Conservation (phyloP, 164 flowering plant genomes). For the Buxus sempervirens region DNA sequence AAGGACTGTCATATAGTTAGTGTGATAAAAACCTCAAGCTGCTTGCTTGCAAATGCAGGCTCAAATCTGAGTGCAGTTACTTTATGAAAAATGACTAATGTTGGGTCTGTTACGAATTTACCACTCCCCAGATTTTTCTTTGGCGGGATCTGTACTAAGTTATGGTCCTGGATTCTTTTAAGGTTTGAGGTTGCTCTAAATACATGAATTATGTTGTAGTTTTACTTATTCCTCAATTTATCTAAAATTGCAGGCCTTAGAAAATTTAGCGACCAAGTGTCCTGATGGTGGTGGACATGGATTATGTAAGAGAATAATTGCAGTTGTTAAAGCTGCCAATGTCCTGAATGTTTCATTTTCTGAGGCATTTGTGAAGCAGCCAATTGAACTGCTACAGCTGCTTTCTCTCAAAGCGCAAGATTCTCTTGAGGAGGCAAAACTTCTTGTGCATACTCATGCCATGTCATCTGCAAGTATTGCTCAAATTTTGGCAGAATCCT, state of each 20-base stretch:
- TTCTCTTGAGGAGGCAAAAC: slow-evolving; percentile 88
- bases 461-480: slow-evolving; percentile 91
- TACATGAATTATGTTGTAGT: background rate
- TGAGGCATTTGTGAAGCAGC: slow-evolving; percentile 87
- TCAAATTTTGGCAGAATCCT: slow-evolving; percentile 93
- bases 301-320: slow-evolving; percentile 75
- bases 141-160: no score
- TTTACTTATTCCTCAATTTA: slow-evolving; percentile 4
- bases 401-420: slow-evolving; percentile 99
- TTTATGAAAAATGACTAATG: no score
- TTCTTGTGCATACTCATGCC: slow-evolving; percentile 74
- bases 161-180: background rate
- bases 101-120: no score
- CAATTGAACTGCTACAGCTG: slow-evolving; percentile 83
- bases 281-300: slow-evolving; percentile 80
- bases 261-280: slow-evolving; percentile 50
- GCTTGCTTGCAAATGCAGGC: no score
- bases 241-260: slow-evolving; percentile 52
- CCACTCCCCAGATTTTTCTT: no score
- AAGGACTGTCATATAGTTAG: no score
- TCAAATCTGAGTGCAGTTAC: no score
- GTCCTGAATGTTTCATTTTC: slow-evolving; percentile 73
- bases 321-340: slow-evolving; percentile 88
- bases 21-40: no score
- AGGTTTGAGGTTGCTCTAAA: background rate